Evolutionary conservation across 768 basidiomycete genomes (phyloP).

Genomic region (Lentinula detonsa): DNA sequence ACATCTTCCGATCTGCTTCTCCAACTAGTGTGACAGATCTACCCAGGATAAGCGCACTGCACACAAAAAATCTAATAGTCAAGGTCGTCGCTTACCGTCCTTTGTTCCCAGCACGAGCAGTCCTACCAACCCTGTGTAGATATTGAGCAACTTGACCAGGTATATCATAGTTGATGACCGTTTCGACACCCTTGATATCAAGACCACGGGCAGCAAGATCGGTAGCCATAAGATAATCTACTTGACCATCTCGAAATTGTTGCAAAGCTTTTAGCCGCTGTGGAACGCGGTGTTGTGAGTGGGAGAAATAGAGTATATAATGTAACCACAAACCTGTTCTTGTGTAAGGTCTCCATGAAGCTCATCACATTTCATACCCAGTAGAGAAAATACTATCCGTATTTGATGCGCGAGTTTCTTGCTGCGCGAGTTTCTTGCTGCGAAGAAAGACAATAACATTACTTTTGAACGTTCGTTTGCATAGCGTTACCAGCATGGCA

Average conservation of each 20-base stretch:
- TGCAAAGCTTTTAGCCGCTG: constrained; percentile 85
- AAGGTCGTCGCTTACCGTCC: constrained; percentile 63
- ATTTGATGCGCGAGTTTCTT: constrained; percentile 96
- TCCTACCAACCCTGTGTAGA: constrained; percentile 94
- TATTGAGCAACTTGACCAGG: constrained; percentile 90
- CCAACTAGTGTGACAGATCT: constrained; percentile 95
- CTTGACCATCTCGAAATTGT: constrained; percentile 78
- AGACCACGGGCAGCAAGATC: constrained; percentile 93
- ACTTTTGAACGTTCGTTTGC: constrained; percentile 81
- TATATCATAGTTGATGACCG: constrained; percentile 99
- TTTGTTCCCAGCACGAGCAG: constrained; percentile 89
- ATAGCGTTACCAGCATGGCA: constrained; percentile 72
- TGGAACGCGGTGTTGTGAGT: background rate
- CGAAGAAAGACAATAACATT: constrained; percentile 90
- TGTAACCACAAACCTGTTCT: constrained; percentile 64
- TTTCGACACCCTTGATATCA: constrained; percentile 96
- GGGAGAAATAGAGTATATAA: background rate
- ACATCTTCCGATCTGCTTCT: constrained; percentile 92
- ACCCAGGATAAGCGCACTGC: background rate
- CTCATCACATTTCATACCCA: constrained; percentile 89
- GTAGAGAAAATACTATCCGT: constrained; percentile 83
- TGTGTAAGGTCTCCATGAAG: constrained; percentile 94
- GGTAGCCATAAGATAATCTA: constrained; percentile 94
- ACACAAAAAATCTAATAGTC: background rate
- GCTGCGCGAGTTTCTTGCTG: too few species aligned